phyloP scores from a whole-genome alignment of 2,329 filamentous ascomycete genomes.

The Blumeria graminis region DNA sequence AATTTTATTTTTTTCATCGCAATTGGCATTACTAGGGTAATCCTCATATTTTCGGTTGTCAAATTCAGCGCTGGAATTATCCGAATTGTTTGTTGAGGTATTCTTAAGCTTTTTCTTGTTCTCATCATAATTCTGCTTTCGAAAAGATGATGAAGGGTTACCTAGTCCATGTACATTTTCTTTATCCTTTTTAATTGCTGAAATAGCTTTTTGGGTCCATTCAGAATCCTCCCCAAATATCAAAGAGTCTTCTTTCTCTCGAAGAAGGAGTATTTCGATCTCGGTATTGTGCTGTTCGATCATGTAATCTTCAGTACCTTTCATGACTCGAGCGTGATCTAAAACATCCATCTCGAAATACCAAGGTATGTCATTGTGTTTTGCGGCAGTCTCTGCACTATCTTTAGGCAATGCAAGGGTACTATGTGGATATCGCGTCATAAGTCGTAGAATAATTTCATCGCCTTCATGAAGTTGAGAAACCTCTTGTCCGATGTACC shows the following conservation, averaged over 20 bases:
- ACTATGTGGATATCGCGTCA: conserved; percentile 56
- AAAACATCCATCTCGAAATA: conserved; percentile 81
- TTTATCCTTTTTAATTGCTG: conserved; percentile 47
- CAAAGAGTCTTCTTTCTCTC: conserved; percentile 73
- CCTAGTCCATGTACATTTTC: conserved; percentile 48
- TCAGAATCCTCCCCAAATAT: conserved; percentile 84
- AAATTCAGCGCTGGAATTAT: conserved; percentile 21
- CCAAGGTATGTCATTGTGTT: conserved; percentile 69
- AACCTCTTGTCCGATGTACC: conserved; percentile 74
- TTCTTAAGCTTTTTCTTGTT: conserved; percentile 20
- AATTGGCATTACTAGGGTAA: conserved; percentile 20
- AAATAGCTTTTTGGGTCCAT: conserved; percentile 70
- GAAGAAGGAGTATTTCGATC: conserved; percentile 44
- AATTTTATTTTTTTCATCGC: conserved; percentile 6
- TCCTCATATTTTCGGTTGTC: conserved; percentile 28
- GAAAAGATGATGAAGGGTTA: conserved; percentile 30
- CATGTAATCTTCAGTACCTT: conserved; percentile 79
- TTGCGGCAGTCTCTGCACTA: conserved; percentile 40
- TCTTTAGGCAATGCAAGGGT: conserved; percentile 76
- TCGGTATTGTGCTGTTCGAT: conserved; percentile 54
- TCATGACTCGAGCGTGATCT: conserved; percentile 91
- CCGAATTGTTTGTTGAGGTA: conserved; percentile 16
- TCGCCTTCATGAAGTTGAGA: conserved; percentile 58
- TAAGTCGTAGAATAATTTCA: conserved; percentile 71
- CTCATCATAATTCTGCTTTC: conserved; percentile 25